These are phyloP conservation scores for Halophytophthora batemanensis DNA, from an alignment of 352 stramenopile genomes.

Conservation along the genomic window DNA sequence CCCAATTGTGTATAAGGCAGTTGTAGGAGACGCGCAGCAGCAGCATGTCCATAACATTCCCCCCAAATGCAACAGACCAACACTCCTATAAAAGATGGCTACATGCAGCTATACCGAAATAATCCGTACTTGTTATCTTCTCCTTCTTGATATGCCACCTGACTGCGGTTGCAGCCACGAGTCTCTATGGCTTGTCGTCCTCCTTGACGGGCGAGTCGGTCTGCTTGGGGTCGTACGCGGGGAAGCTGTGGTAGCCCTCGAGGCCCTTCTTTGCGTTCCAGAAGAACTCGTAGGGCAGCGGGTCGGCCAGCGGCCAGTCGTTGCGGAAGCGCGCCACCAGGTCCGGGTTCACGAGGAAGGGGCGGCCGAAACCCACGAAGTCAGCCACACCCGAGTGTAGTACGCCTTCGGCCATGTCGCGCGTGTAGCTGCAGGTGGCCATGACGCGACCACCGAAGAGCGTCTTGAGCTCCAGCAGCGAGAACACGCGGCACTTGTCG, in stretches of 20 bases:
- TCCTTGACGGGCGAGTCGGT: background rate
- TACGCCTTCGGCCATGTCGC: constrained; percentile 31
- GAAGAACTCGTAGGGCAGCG: constrained; percentile 3
- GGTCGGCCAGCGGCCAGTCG: constrained; percentile 7
- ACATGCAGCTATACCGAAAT: no score
- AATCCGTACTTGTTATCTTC: no score
- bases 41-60: no score
- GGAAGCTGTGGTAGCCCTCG: background rate
- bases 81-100: no score
- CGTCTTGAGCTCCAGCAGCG: constrained; percentile 27
- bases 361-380: constrained; percentile 27
- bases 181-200: no score
- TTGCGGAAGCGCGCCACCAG: constrained; percentile 27
- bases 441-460: constrained; percentile 25
- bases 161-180: no score
- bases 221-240: constrained; percentile 1
- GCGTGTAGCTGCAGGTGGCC: constrained; percentile 31
- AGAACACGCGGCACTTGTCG: constrained; percentile 25
- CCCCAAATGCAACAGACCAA: no score
- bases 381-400: constrained; percentile 28
- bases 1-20: no score
- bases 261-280: constrained; percentile 2
- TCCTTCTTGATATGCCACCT: no score
- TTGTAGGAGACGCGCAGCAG: no score
- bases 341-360: constrained; percentile 37